These are phyloP conservation scores for Micromonas pusilla DNA, from an alignment of 139 green algal genomes.

Conservation along the genomic window DNA sequence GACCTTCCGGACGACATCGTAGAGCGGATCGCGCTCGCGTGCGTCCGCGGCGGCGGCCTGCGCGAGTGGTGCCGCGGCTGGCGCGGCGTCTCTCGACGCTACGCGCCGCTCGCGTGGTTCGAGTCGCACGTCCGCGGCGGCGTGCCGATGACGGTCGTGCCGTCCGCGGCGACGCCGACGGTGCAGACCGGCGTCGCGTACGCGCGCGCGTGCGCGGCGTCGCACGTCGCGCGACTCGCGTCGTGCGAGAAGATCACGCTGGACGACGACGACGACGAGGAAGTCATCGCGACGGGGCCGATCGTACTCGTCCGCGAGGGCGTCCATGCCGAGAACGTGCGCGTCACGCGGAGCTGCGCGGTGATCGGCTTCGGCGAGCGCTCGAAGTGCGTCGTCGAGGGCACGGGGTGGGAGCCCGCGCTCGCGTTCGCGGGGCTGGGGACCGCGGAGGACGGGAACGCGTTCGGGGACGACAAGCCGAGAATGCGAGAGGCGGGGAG, in stretches of 20 bases:
- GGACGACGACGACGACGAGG: not conserved
- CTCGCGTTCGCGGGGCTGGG: not conserved
- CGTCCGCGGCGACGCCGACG: not conserved
- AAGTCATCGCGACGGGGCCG: not conserved
- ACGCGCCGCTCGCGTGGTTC: not conserved
- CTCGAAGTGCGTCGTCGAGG: not conserved
- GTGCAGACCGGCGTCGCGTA: not conserved
- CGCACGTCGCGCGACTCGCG: too few relatives aligned
- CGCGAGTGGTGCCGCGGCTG: not conserved
- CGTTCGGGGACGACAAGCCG: too few relatives aligned
- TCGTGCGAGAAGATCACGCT: too few relatives aligned
- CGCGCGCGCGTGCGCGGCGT: too few relatives aligned
- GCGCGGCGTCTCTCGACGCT: not conserved
- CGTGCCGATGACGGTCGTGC: not conserved
- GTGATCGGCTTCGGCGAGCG: not conserved
- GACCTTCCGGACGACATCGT: not conserved
- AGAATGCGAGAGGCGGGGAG: too few relatives aligned
- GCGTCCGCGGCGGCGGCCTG: not conserved
- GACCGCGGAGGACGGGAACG: not conserved
- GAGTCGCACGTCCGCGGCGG: not conserved
- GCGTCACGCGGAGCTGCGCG: not conserved
- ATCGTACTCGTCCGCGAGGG: not conserved
- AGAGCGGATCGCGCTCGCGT: not conserved
- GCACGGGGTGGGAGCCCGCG: not conserved
- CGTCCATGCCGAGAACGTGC: not conserved